A percentile compares a stretch with the other conserved stretches of the same genome.
Evolutionary conservation across 345 rosid genomes (phyloP).

Genomic region (Arabis alpina): DNA sequence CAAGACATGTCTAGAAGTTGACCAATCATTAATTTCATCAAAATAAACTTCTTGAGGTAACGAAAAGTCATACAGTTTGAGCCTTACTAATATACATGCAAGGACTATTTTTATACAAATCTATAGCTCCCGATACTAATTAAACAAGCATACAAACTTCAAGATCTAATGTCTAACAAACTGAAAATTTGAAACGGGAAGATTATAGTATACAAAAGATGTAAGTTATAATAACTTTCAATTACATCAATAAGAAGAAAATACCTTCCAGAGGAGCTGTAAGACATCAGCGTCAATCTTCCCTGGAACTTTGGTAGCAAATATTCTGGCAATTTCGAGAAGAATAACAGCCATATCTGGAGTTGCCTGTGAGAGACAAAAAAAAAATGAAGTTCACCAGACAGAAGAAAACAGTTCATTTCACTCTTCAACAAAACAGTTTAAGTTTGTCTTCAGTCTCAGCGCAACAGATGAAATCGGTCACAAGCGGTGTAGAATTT

Average conservation of each 20-base stretch:
- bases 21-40: constrained; percentile 27
- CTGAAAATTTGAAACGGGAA: constrained; percentile 18
- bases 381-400: constrained; percentile 11
- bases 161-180: constrained; percentile 5
- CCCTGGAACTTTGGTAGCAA: constrained; percentile 99
- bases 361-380: constrained; percentile 72
- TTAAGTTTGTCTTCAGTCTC: constrained; percentile 16
- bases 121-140: constrained; percentile 15
- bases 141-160: constrained; percentile 29
- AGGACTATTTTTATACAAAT: constrained; percentile 15
- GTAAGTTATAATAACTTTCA: neutral
- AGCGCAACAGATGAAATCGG: constrained; percentile 4
- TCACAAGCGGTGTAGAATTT: constrained; percentile 8
- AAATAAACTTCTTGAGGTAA: neutral
- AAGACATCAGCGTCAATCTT: constrained; percentile 99
- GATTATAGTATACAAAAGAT: constrained; percentile 6
- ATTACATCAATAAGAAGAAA: constrained; percentile 32
- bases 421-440: constrained; percentile 5
- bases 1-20: constrained; percentile 83
- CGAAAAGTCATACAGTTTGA: constrained; percentile 19
- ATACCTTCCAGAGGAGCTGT: constrained; percentile 94
- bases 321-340: constrained; percentile 98
- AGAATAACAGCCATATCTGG: constrained; percentile 99
- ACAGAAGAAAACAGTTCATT: constrained; percentile 24
- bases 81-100: neutral